phyloP scores from a whole-genome alignment of 305 asterid species.

The Withania somnifera region DNA sequence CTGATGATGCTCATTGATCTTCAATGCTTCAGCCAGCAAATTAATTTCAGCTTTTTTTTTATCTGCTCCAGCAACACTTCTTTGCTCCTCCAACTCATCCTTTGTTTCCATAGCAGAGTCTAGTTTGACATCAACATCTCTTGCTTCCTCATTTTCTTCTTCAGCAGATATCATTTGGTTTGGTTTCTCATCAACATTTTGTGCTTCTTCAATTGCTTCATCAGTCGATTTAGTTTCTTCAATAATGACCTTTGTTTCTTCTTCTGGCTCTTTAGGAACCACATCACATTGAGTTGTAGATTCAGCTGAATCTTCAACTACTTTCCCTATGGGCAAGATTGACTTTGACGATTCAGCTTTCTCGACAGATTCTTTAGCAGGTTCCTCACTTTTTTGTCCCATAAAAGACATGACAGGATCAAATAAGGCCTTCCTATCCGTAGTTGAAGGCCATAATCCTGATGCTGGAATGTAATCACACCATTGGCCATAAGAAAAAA shows the following conservation, averaged over 20 bases:
- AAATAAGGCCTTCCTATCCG: slow-evolving; percentile 48
- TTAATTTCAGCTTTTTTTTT: slow-evolving; percentile 26
- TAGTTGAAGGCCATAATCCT: slow-evolving; percentile 49
- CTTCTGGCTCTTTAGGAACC: slow-evolving; percentile 26
- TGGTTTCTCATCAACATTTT: neutral
- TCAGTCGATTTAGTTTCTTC: neutral
- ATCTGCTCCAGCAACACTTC: slow-evolving; percentile 20
- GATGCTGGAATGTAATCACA: slow-evolving; percentile 30
- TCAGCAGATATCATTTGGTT: slow-evolving; percentile 4
- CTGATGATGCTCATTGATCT: slow-evolving; percentile 28
- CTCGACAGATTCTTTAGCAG: slow-evolving; percentile 23
- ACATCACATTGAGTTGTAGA: slow-evolving; percentile 22
- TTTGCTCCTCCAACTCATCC: slow-evolving; percentile 19
- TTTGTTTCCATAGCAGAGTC: slow-evolving; percentile 26
- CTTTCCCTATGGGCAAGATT: slow-evolving; percentile 22
- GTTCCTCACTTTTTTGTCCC: slow-evolving; percentile 53
- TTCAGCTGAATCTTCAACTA: slow-evolving; percentile 16
- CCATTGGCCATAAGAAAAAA: neutral
- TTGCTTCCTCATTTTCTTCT: slow-evolving; percentile 15
- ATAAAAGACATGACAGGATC: slow-evolving; percentile 56
- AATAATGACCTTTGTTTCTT: slow-evolving; percentile 6
- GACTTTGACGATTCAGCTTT: slow-evolving; percentile 20
- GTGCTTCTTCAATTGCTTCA: slow-evolving; percentile 1
- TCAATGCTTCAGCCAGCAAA: slow-evolving; percentile 27
- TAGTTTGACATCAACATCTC: slow-evolving; percentile 12